Evolutionary conservation across 352 stramenopile genomes (phyloP).

Genomic region (Globisporangium radiosum): DNA sequence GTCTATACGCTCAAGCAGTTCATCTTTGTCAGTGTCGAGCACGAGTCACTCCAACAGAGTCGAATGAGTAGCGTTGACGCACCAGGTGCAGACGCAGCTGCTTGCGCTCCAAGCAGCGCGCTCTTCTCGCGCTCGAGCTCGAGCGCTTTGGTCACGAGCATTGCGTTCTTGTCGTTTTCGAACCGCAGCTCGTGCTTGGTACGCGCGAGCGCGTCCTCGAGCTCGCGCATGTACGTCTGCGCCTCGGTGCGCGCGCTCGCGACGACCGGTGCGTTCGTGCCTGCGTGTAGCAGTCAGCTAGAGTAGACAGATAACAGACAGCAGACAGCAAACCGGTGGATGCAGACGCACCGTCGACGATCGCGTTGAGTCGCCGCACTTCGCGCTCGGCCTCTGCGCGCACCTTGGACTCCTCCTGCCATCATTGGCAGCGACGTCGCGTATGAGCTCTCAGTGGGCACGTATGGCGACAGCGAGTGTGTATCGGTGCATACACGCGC

Average conservation of each 20-base stretch:
- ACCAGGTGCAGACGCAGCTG: background rate
- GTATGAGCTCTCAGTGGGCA: background rate
- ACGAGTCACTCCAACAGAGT: too few relatives aligned
- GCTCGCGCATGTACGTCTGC: constrained; percentile 53
- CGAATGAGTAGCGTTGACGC: background rate
- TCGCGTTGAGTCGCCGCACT: constrained; percentile 52
- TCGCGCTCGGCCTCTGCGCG: constrained; percentile 71
- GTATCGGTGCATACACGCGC: background rate
- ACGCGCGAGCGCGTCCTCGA: constrained; percentile 53
- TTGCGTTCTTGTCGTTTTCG: constrained; percentile 76
- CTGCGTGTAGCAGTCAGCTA: constrained; percentile 8
- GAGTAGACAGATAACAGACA: too few relatives aligned
- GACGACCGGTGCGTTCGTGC: constrained; percentile 39
- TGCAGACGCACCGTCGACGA: constrained; percentile 39
- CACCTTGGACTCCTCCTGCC: constrained; percentile 64
- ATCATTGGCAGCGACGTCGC: background rate
- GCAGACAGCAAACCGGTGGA: too few relatives aligned
- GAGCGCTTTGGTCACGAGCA: constrained; percentile 53
- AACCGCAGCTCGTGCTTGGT: constrained; percentile 54
- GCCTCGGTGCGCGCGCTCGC: constrained; percentile 49
- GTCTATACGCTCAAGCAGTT: background rate
- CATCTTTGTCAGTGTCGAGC: too few relatives aligned
- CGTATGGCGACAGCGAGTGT: background rate
- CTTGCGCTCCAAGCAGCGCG: constrained; percentile 20
- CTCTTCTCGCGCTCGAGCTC: constrained; percentile 72